Evolutionary conservation across 495 filamentous ascomycete species (phyloP).

Genomic region (Evernia prunastri): DNA sequence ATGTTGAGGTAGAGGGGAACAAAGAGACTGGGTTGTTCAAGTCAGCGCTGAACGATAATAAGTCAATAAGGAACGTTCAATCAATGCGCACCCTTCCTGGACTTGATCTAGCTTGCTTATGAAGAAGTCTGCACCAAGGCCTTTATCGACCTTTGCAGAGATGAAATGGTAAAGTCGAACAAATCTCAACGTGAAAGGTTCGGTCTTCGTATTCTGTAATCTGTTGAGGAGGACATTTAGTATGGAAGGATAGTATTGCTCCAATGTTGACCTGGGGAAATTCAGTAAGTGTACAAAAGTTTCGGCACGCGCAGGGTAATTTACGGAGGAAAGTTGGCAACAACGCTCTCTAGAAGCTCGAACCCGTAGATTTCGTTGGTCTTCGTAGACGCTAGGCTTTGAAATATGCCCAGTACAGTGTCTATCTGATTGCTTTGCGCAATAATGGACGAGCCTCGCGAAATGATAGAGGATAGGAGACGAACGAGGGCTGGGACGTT

Average conservation of each 20-base stretch:
- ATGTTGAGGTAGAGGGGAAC: slow-evolving; percentile 74
- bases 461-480: slow-evolving; percentile 75
- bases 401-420: slow-evolving; percentile 83
- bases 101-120: slow-evolving; percentile 72
- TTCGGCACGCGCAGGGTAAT: slow-evolving; percentile 27
- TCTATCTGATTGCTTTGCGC: slow-evolving; percentile 69
- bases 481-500: slow-evolving; percentile 87
- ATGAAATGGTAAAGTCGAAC: slow-evolving; percentile 89
- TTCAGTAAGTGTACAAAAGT: slow-evolving; percentile 27
- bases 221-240: slow-evolving; percentile 76
- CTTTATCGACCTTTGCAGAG: slow-evolving; percentile 65
- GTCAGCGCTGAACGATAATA: slow-evolving; percentile 26
- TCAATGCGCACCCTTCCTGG: slow-evolving; percentile 53
- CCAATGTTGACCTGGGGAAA: slow-evolving; percentile 48
- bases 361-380: slow-evolving; percentile 74
- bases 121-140: slow-evolving; percentile 84
- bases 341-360: slow-evolving; percentile 77
- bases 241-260: slow-evolving; percentile 72
- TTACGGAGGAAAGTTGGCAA: slow-evolving; percentile 63
- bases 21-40: slow-evolving; percentile 54
- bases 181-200: slow-evolving; percentile 73
- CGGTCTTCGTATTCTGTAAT: slow-evolving; percentile 70
- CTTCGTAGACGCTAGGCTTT: slow-evolving; percentile 69
- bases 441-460: slow-evolving; percentile 65
- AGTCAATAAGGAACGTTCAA: neutral